These are phyloP conservation scores for grape (Vitis vinifera) DNA, from an alignment of 164 flowering plant species.

Conservation along the genomic window ASM3070453v1 NC_081814.1:11657501-11658000, in stretches of 20 bases:
- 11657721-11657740: too few relatives aligned
- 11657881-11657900: constrained; percentile 89
- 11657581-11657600: constrained; percentile 49
- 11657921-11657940: constrained; percentile 43
- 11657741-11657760: too few relatives aligned
- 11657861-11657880: constrained; percentile 85
- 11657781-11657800: neutral
- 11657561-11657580: constrained; percentile 86
- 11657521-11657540: constrained; percentile 93
- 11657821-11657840: constrained; percentile 56
- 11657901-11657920: constrained; percentile 89
- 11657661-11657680: too few relatives aligned
- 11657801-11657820: neutral
- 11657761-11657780: neutral
- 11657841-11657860: constrained; percentile 90
- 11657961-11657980: neutral
- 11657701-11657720: too few relatives aligned
- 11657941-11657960: neutral
- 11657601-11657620: neutral
- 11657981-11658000: neutral
- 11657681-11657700: too few relatives aligned
- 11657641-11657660: too few relatives aligned
- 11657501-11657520: constrained; percentile 56
- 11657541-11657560: constrained; percentile 93
- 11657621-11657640: neutral